A percentile compares a stretch with the other conserved stretches of the same genome.
phyloP scores from a whole-genome alignment of 2,329 filamentous ascomycete species.

The Arthrobotrys sphaeroides region DNA sequence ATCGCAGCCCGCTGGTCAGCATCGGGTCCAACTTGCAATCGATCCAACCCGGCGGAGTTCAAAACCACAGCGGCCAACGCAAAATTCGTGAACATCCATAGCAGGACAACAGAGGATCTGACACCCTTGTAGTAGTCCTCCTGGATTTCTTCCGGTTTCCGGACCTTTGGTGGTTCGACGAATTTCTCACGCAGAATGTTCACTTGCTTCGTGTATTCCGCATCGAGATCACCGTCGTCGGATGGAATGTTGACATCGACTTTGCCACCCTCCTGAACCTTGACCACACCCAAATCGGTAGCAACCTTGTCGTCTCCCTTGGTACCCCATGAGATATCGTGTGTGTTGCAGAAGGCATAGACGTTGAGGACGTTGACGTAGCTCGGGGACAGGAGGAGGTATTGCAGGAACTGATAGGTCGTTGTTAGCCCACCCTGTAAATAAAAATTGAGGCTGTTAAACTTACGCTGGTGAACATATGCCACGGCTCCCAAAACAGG shows the following conservation, averaged over 20 bases:
- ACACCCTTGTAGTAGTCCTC: conserved; percentile 99
- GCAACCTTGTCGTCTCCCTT: conserved; percentile 97
- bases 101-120: conserved; percentile 85
- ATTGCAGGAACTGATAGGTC: conserved; percentile 77
- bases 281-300: conserved; percentile 69
- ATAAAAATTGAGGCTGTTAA: background rate
- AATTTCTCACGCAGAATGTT: conserved; percentile 77
- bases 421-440: background rate
- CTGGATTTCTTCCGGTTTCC: conserved; percentile 76
- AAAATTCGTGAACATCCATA: conserved; percentile 98
- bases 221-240: conserved; percentile 93
- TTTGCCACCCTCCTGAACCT: conserved; percentile 91
- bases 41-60: conserved; percentile 82
- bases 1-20: conserved; percentile 72
- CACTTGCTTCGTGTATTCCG: conserved; percentile 89
- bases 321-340: conserved; percentile 97
- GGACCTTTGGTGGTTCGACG: conserved; percentile 69
- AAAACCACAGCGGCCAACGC: conserved; percentile 85
- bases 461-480: conserved; percentile 85
- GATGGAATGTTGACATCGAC: conserved; percentile 86
- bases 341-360: conserved; percentile 97
- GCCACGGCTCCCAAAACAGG: conserved; percentile 97
- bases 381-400: conserved; percentile 90
- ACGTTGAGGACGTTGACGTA: conserved; percentile 99
- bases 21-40: conserved; percentile 65